Evolutionary conservation across 2,329 filamentous ascomycete species (phyloP).

Genomic region (Claviceps africana): DNA sequence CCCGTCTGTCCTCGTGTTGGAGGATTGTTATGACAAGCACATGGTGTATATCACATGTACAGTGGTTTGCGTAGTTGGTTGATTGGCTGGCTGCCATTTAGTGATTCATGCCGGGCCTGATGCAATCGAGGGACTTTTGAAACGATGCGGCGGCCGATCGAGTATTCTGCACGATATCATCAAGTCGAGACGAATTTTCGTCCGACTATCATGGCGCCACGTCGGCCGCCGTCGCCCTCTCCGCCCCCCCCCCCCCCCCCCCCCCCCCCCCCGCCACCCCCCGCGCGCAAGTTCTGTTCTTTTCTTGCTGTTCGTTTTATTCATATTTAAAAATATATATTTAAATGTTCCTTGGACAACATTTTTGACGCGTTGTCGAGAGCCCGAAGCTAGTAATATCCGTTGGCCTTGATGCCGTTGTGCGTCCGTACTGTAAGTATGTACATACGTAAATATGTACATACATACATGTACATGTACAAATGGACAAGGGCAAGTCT

Average conservation of each 20-base stretch:
- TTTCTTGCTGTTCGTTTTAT: background rate
- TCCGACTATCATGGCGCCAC: too few relatives aligned
- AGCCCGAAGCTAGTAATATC: background rate
- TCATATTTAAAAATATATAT: too few relatives aligned
- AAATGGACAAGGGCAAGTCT: background rate
- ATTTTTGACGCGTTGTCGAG: background rate
- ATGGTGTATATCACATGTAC: background rate
- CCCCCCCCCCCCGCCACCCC: too few relatives aligned
- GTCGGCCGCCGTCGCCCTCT: too few relatives aligned
- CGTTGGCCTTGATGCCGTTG: background rate
- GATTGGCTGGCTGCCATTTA: background rate
- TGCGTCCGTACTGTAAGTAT: background rate
- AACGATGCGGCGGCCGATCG: too few relatives aligned
- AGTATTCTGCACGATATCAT: too few relatives aligned
- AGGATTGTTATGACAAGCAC: background rate
- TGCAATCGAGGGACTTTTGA: too few relatives aligned
- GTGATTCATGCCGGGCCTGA: background rate
- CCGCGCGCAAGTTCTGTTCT: too few relatives aligned
- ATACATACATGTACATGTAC: too few relatives aligned
- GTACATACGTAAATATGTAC: too few relatives aligned
- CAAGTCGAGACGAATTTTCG: too few relatives aligned
- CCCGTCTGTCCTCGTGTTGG: background rate
- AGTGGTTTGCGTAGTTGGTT: background rate
- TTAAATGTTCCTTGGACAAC: background rate
- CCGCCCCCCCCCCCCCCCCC: too few relatives aligned